Conservation (phyloP, 768 basidiomycete genomes). For the Artomyces pyxidatus region DNA sequence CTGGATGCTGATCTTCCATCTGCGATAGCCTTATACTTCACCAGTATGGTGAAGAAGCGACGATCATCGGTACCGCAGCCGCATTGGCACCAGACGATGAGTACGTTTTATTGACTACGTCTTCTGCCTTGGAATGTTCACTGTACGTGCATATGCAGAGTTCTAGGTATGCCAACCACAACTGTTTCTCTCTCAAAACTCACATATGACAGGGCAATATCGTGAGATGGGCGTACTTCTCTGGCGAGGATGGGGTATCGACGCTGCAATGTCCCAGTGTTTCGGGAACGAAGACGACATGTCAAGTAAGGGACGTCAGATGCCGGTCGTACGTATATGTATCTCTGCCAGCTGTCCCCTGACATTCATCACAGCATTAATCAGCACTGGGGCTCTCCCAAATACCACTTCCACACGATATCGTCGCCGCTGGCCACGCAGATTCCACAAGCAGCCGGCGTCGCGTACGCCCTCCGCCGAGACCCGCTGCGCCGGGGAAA, state of each 20-base stretch:
- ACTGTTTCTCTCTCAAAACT: not conserved
- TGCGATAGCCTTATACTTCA: not conserved
- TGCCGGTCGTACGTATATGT: slow-evolving; percentile 71
- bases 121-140: no score
- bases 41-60: slow-evolving; percentile 87
- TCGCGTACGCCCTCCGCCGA: slow-evolving; percentile 81
- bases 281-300: slow-evolving; percentile 80
- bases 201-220: slow-evolving; percentile 61
- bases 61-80: slow-evolving; percentile 83
- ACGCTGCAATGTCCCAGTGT: slow-evolving; percentile 85
- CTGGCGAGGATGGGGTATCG: slow-evolving; percentile 76
- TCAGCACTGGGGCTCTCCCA: slow-evolving; percentile 78
- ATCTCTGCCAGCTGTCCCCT: slow-evolving; percentile 2
- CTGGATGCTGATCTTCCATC: not conserved
- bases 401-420: slow-evolving; percentile 88
- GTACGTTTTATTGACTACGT: slow-evolving; percentile 33
- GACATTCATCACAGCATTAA: not conserved
- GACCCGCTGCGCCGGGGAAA: slow-evolving; percentile 58
- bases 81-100: slow-evolving; percentile 79
- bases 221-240: slow-evolving; percentile 87
- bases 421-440: slow-evolving; percentile 92
- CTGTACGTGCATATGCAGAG: slow-evolving; percentile 32
- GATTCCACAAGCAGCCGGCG: slow-evolving; percentile 91
- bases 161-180: slow-evolving; percentile 68
- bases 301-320: slow-evolving; percentile 80